Percentiles rank a stretch among this genome's conserved stretches.
Evolutionary conservation across 257 asterid species (phyloP).

Genomic region (Solanum paucissectum): DNA sequence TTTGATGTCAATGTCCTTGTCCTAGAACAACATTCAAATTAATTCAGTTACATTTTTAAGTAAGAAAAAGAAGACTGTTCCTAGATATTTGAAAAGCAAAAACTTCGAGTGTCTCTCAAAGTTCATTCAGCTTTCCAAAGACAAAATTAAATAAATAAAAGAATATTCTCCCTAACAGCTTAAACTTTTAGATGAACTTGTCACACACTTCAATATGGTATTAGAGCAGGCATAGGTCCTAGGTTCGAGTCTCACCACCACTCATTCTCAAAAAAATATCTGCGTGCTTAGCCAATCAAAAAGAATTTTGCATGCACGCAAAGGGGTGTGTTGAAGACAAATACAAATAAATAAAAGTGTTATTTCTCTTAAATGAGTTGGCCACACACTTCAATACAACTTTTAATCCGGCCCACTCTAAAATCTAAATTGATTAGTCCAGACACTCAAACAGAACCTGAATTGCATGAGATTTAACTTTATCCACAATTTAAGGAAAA

Average conservation of each 20-base stretch:
- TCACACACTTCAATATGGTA: neutral
- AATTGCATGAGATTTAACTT: neutral
- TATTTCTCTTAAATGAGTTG: neutral
- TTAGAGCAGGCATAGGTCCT: neutral
- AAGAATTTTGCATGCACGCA: neutral
- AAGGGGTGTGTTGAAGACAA: neutral
- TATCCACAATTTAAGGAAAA: neutral
- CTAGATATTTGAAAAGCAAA: neutral
- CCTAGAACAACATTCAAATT: constrained; percentile 46
- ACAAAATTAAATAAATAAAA: neutral
- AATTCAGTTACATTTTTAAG: constrained; percentile 16
- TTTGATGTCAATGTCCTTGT: constrained; percentile 38
- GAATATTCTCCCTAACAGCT: neutral
- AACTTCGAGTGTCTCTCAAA: neutral
- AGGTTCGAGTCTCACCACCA: neutral
- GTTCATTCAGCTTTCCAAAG: neutral
- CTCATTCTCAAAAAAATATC: neutral
- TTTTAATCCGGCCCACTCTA: neutral
- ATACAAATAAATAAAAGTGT: neutral
- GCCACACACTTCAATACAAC: neutral
- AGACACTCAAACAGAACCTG: neutral
- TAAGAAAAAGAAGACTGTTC: neutral
- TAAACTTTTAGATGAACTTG: neutral
- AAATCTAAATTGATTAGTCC: neutral
- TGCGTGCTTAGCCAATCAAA: neutral